These are phyloP conservation scores for Hypomontagnella monticulosa DNA, from an alignment of 495 filamentous ascomycete genomes.

Conservation along the genomic window DNA sequence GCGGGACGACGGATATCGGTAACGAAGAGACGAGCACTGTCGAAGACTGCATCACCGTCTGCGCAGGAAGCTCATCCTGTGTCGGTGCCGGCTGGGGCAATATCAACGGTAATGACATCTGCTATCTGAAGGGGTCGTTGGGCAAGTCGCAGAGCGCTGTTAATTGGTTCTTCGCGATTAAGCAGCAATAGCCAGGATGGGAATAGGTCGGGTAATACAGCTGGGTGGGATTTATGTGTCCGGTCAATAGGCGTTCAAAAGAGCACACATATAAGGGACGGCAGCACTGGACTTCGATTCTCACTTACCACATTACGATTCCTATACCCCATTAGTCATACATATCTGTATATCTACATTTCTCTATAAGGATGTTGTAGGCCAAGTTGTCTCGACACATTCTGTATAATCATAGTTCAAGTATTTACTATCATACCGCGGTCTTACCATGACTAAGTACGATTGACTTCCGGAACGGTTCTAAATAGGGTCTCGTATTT, in stretches of 20 bases:
- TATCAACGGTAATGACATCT: constrained; percentile 43
- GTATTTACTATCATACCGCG: too few species aligned
- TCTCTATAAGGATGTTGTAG: too few species aligned
- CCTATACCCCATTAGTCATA: not conserved
- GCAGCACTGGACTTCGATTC: constrained; percentile 1
- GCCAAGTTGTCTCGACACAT: too few species aligned
- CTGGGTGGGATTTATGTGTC: constrained; percentile 1
- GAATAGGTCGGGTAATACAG: not conserved
- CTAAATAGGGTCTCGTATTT: too few species aligned
- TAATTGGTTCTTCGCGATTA: constrained; percentile 52
- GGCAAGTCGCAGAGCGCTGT: constrained; percentile 57
- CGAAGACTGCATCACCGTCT: constrained; percentile 46
- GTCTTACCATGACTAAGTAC: too few species aligned
- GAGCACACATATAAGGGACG: not conserved
- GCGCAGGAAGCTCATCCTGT: constrained; percentile 41
- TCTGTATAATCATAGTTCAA: too few species aligned
- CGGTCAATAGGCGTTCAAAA: constrained; percentile 23
- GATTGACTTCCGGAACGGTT: too few species aligned
- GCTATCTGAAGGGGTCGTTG: constrained; percentile 64
- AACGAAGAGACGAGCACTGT: constrained; percentile 34
- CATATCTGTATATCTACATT: too few species aligned
- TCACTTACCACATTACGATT: not conserved
- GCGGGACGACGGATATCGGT: constrained; percentile 44
- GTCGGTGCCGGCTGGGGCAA: constrained; percentile 51
- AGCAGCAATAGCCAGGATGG: not conserved